Evolutionary conservation across 1,284 basidiomycete genomes (phyloP).

Genomic region (Hortiboletus rubellus): DNA sequence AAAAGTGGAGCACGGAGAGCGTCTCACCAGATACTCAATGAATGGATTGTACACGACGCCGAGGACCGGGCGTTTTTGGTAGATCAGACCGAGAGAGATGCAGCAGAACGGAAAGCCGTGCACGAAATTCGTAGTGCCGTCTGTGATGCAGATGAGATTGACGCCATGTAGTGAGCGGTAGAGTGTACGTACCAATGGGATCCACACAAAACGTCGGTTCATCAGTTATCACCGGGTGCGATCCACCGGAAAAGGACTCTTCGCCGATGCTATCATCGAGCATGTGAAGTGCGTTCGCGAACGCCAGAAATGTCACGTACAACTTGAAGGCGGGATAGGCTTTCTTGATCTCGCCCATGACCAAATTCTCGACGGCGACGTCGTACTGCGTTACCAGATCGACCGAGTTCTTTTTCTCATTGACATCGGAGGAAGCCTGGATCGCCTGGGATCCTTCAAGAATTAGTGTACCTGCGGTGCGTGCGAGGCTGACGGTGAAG

Average conservation of each 20-base stretch:
- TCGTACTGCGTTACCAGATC: slow-evolving; percentile 98
- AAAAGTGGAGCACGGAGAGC: background rate
- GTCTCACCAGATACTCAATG: slow-evolving; percentile 70
- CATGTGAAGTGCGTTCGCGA: background rate
- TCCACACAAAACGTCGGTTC: slow-evolving; percentile 92
- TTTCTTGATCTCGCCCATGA: slow-evolving; percentile 66
- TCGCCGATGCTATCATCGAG: slow-evolving; percentile 79
- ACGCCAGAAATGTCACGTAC: slow-evolving; percentile 47
- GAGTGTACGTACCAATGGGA: slow-evolving; percentile 60
- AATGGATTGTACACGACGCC: slow-evolving; percentile 95
- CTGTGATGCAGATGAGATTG: slow-evolving; percentile 37
- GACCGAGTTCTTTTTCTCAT: slow-evolving; percentile 89
- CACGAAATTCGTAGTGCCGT: slow-evolving; percentile 94
- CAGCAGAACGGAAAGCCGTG: slow-evolving; percentile 89
- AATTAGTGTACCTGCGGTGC: slow-evolving; percentile 68
- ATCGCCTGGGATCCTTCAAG: slow-evolving; percentile 75
- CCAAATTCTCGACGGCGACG: slow-evolving; percentile 87
- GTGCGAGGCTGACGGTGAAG: slow-evolving; percentile 76
- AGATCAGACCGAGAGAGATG: slow-evolving; percentile 90
- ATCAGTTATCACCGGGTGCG: slow-evolving; percentile 72
- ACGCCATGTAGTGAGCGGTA: background rate
- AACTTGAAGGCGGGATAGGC: slow-evolving; percentile 82
- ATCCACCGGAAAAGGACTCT: slow-evolving; percentile 78
- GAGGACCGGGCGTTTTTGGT: slow-evolving; percentile 76
- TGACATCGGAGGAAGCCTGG: slow-evolving; percentile 55